Conservation (phyloP, 2,329 filamentous ascomycete genomes). For the Alternaria conjuncta region DNA sequence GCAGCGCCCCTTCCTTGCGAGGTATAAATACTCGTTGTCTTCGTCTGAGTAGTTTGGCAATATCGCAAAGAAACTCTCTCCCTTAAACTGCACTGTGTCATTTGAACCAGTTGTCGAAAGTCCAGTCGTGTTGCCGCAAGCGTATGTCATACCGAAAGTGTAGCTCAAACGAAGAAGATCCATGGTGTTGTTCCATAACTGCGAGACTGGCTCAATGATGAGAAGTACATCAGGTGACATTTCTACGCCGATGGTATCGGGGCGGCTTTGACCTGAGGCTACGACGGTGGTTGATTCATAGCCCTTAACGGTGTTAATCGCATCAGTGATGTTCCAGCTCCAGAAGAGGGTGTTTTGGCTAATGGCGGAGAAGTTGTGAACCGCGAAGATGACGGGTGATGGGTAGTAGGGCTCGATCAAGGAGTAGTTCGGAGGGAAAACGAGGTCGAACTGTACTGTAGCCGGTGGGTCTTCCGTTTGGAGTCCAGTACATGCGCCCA, state of each 20-base stretch:
- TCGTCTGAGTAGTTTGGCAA: rapidly evolving
- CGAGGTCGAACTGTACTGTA: background rate
- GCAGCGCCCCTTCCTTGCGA: background rate
- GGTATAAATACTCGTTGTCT: too few relatives aligned
- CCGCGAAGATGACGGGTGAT: background rate
- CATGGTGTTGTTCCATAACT: rapidly evolving
- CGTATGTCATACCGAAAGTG: background rate
- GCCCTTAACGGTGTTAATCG: background rate
- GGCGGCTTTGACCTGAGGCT: rapidly evolving
- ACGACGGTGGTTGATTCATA: background rate
- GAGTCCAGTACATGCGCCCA: background rate
- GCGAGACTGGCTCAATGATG: background rate
- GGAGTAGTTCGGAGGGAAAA: background rate
- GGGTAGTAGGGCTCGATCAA: background rate
- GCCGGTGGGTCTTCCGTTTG: background rate
- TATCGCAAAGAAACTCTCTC: background rate
- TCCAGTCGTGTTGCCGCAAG: background rate
- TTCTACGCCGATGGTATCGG: background rate
- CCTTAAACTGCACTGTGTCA: rapidly evolving
- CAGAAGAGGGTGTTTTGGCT: background rate
- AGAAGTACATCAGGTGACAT: rapidly evolving
- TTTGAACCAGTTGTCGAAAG: rapidly evolving
- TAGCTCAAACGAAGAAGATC: background rate
- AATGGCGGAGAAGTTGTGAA: background rate
- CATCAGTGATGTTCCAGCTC: background rate